Base-by-base conservation (phyloP, 169 alveolate genomes). In the Toxoplasma gondii region DNA sequence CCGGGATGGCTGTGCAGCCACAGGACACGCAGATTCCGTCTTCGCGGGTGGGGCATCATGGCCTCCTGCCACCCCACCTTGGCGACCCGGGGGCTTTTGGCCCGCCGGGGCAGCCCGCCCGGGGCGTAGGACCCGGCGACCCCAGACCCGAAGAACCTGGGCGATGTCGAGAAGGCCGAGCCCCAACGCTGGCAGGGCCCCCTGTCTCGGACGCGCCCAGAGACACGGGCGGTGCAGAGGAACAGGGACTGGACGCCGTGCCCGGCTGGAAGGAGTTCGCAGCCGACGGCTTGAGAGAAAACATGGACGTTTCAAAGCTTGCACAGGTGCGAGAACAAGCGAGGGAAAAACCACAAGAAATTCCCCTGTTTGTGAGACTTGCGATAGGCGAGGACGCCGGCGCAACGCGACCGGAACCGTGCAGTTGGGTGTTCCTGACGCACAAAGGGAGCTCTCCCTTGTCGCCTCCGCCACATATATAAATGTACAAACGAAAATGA, bases 201-300 rank as follows among this genome's bases (percentile, higher is more conserved):
- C 10, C 38, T 36, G 67, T 39, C 69, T 41, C 31, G 9, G 34
- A 27, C 12, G 10, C 45, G 58, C 74, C 74, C 74, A 27, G n/a
- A 78, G 86, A 45, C 9, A 45, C 45, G 22, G 86, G 12, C 38
- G 82, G 82, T 17, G 82, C 82, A 69, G 82, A 44, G 88, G 74
- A 91, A 74, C 94, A 91, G 88, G 67, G 41, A 29, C 70, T 58
- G 22, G 86, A 45, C 67, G 53, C 82, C n/a, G 58, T 74, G 84
- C 94, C 94, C 5, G 94, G 94, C 10, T 92, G 94, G 94, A 67
- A 82, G 19, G 94, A 92, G 31, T 92, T 92, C 39, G 91, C 80
- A 9, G 92, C 53, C 31, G 94, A 92, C 49, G 94, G 91, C 74
- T 53, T 54, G 67, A 10, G 87, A 49, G 86, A 92, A 54, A 80